Percentiles rank a stretch among this genome's conserved stretches.
Evolutionary conservation across 169 alveolate genomes (phyloP).

Genomic region (Cryptosporidium canis): DNA sequence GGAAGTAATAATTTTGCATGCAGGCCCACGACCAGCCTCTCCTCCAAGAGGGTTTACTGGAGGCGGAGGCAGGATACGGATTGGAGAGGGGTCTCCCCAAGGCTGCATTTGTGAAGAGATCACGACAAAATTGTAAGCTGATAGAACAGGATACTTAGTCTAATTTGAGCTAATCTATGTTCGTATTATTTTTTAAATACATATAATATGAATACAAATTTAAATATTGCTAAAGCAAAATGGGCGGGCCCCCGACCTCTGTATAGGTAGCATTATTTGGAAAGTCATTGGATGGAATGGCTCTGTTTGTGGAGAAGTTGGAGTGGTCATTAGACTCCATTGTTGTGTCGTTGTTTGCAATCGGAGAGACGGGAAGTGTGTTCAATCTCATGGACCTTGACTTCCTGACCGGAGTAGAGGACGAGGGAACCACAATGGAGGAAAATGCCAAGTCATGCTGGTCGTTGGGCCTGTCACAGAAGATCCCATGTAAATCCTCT

Average conservation of each 20-base stretch:
- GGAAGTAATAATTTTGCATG: not conserved
- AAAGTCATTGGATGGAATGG: not conserved
- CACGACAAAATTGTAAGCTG: too few species aligned
- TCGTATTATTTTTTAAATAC: not conserved
- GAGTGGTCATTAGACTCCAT: not conserved
- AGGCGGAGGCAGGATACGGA: too few species aligned
- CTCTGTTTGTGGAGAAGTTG: not conserved
- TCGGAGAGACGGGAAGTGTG: not conserved
- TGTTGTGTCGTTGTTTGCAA: not conserved
- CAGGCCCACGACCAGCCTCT: too few species aligned
- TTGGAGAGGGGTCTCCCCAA: too few species aligned
- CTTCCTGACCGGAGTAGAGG: slow-evolving; percentile 65
- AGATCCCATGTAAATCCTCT: slow-evolving; percentile 46
- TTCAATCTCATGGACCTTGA: not conserved
- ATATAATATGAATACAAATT: not conserved
- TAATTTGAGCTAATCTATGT: not conserved
- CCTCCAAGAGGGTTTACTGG: too few species aligned
- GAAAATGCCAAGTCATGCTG: slow-evolving; percentile 15
- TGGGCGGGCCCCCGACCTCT: slow-evolving; percentile 37
- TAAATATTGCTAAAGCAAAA: slow-evolving; percentile 1
- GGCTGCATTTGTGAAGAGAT: too few species aligned
- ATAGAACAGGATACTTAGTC: too few species aligned
- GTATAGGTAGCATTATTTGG: not conserved
- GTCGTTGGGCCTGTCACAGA: slow-evolving; percentile 27
- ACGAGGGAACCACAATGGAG: slow-evolving; percentile 51